phyloP scores from a whole-genome alignment of 148 eudicot species.

The Polygonum aviculare region DNA sequence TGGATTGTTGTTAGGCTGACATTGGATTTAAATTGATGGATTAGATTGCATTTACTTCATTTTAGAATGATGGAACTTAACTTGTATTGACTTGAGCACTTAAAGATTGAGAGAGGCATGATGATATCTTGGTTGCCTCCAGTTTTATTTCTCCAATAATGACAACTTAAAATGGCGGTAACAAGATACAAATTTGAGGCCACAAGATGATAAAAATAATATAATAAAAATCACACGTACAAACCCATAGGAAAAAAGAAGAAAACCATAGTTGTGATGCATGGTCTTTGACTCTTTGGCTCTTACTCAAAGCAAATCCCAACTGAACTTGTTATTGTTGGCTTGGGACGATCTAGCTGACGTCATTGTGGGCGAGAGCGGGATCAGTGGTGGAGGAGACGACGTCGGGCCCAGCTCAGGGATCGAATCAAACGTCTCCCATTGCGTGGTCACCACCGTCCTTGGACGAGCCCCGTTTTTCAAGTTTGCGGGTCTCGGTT shows the following conservation, averaged over 20 bases:
- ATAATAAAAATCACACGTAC: neutral
- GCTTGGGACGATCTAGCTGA: neutral
- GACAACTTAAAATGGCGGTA: neutral
- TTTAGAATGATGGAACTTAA: neutral
- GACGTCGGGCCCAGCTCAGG: neutral
- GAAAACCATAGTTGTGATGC: neutral
- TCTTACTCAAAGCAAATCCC: conserved; percentile 69
- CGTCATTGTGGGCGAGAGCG: conserved; percentile 27
- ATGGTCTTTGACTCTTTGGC: conserved; percentile 1
- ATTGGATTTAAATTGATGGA: neutral
- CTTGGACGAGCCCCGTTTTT: conserved; percentile 26
- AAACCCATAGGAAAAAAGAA: neutral
- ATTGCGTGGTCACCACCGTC: conserved; percentile 80
- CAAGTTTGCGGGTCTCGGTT: conserved; percentile 14
- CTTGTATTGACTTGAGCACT: neutral
- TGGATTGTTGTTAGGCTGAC: neutral
- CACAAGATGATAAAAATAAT: neutral
- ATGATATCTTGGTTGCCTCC: neutral
- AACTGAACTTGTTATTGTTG: conserved; percentile 32
- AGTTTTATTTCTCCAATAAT: neutral
- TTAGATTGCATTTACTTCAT: neutral
- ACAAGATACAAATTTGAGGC: neutral
- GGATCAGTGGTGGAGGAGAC: conserved; percentile 25
- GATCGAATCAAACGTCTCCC: conserved; percentile 79
- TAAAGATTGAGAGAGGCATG: no score